A percentile compares a stretch with the other conserved stretches of the same genome.
These are phyloP conservation scores for Solanum ossicruentum DNA, from an alignment of 257 asterid genomes.

Conservation along the genomic window DNA sequence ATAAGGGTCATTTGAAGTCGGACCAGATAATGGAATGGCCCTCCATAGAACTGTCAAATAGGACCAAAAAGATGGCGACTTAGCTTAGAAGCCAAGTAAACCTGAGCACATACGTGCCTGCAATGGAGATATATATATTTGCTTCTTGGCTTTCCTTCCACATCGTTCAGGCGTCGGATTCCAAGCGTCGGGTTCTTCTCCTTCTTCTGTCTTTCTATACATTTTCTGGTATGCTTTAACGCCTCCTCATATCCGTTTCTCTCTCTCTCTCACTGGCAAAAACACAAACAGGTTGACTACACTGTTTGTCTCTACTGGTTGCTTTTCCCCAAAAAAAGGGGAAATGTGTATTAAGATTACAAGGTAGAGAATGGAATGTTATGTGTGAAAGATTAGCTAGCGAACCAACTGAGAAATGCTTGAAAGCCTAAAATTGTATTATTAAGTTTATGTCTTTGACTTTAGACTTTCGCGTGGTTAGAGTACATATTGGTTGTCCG, in stretches of 20 bases:
- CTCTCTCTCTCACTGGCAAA: not conserved
- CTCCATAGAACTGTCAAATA: not conserved
- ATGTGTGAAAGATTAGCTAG: no score
- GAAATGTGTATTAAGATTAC: no score
- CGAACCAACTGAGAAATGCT: not conserved
- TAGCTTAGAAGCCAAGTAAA: slow-evolving; percentile 28
- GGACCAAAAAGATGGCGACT: slow-evolving; percentile 19
- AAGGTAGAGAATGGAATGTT: no score
- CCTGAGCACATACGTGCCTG: slow-evolving; percentile 49
- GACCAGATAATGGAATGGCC: not conserved
- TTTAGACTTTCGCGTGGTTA: no score
- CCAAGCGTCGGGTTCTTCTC: not conserved
- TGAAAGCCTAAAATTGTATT: not conserved
- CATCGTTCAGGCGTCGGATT: slow-evolving; percentile 4
- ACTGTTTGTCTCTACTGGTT: not conserved
- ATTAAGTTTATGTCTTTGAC: no score
- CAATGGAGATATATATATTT: slow-evolving; percentile 23
- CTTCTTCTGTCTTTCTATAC: not conserved
- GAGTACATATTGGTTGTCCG: no score
- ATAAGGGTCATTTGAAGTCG: slow-evolving; percentile 10
- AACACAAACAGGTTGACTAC: not conserved
- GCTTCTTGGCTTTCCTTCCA: slow-evolving; percentile 18
- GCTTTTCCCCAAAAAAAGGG: no score
- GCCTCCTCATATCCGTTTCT: not conserved
- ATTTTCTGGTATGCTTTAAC: not conserved